Evolutionary conservation across 495 filamentous ascomycete species (phyloP).

Genomic region (Penicillium odoratum): DNA sequence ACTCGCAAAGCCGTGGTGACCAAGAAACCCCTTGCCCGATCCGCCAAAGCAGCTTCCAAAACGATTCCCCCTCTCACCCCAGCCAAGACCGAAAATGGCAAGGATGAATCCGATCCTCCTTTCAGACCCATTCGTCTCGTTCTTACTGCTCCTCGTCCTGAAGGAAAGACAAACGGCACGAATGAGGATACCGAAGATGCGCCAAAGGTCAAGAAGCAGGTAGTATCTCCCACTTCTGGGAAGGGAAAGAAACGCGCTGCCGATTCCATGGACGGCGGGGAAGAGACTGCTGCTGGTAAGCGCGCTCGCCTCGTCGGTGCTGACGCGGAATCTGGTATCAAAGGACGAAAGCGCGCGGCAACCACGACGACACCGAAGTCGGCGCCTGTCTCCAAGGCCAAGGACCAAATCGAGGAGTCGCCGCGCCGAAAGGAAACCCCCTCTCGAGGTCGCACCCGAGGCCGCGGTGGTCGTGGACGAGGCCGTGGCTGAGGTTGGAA

Average conservation of each 20-base stretch:
- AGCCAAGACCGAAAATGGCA: neutral
- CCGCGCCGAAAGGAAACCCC: neutral
- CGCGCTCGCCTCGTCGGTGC: neutral
- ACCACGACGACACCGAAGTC: neutral
- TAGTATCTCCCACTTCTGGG: neutral
- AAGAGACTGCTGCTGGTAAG: neutral
- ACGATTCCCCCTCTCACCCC: neutral
- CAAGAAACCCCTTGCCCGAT: neutral
- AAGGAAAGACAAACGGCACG: neutral
- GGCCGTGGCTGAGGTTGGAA: neutral
- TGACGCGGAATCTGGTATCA: neutral
- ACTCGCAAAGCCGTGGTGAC: neutral
- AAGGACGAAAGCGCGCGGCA: neutral
- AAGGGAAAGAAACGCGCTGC: conserved; percentile 14
- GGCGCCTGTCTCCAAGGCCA: neutral
- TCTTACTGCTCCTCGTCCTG: neutral
- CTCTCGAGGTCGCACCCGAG: neutral
- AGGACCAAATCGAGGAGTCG: neutral
- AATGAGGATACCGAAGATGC: neutral
- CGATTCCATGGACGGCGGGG: neutral
- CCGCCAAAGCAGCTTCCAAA: conserved; percentile 1
- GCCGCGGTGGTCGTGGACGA: neutral
- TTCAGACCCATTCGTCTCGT: neutral
- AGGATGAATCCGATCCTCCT: neutral
- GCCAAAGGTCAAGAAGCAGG: neutral